These are phyloP conservation scores for Ceratocystis cacaofunesta DNA, from an alignment of 2,329 filamentous ascomycete genomes.

Conservation along the genomic window DNA sequence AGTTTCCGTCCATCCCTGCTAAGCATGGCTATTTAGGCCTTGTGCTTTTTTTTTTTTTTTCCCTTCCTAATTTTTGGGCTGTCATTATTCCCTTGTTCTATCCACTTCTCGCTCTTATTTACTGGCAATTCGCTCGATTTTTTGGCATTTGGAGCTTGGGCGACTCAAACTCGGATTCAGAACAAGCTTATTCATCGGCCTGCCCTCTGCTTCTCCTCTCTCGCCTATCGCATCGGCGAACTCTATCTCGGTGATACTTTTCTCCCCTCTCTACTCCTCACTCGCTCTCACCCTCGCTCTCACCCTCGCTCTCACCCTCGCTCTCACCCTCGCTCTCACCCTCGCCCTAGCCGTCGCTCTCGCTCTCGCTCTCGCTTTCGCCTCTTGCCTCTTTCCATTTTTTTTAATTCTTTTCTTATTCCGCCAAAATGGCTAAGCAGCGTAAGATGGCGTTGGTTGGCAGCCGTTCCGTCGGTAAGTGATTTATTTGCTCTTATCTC, in stretches of 20 bases:
- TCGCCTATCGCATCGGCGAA: background rate
- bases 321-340: too few relatives aligned
- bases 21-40: background rate
- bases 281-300: too few relatives aligned
- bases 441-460: slow-evolving; percentile 92
- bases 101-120: too few relatives aligned
- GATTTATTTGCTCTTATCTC: background rate
- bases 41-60: slow-evolving; percentile 3
- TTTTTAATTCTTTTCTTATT: background rate
- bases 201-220: background rate
- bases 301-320: too few relatives aligned
- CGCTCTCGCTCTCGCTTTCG: too few relatives aligned
- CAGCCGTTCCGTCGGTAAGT: slow-evolving; percentile 65
- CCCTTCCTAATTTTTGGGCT: background rate
- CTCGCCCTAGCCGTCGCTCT: background rate
- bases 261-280: background rate
- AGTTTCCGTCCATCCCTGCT: background rate
- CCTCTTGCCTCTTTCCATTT: background rate
- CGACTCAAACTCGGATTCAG: background rate
- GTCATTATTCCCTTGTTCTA: too few relatives aligned
- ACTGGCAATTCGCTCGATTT: too few relatives aligned
- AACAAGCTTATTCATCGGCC: slow-evolving; percentile 2
- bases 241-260: background rate
- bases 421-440: slow-evolving; percentile 50
- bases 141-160: slow-evolving; percentile 3